Evolutionary conservation across 1,284 basidiomycete species (phyloP).

Genomic region (Melampsora larici-populina): DNA sequence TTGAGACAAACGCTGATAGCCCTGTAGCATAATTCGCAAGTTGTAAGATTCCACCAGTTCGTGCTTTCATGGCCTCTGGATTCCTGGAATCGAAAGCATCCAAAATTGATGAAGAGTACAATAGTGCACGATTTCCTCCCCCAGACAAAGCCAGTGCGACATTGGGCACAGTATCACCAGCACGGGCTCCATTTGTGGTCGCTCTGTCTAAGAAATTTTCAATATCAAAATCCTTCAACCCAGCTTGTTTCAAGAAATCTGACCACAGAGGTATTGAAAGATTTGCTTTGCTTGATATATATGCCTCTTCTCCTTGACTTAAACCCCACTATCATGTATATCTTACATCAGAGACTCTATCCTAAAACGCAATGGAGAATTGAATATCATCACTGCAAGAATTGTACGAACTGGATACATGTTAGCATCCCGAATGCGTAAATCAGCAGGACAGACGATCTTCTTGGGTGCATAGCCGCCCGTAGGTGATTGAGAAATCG

Average conservation of each 20-base stretch:
- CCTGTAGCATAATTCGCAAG: conserved; percentile 43
- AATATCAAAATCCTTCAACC: conserved; percentile 30
- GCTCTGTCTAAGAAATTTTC: conserved; percentile 28
- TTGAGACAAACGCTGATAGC: conserved; percentile 28
- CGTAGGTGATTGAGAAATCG: conserved; percentile 17
- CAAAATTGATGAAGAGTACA: conserved; percentile 23
- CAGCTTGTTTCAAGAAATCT: conserved; percentile 10
- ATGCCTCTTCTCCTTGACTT: conserved; percentile 22
- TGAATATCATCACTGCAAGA: background rate
- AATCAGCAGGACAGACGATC: conserved; percentile 19
- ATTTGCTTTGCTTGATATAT: conserved; percentile 26
- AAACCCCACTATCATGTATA: conserved; percentile 15
- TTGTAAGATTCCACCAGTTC: conserved; percentile 31
- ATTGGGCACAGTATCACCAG: conserved; percentile 28
- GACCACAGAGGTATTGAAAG: conserved; percentile 22
- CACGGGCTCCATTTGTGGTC: background rate
- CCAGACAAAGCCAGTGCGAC: conserved; percentile 39
- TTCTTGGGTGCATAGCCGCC: conserved; percentile 25
- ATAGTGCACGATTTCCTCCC: conserved; percentile 28
- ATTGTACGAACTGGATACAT: conserved; percentile 29
- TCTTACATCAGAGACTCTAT: background rate
- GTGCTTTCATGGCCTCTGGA: conserved; percentile 27
- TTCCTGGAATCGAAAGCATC: conserved; percentile 36
- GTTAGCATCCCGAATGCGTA: conserved; percentile 23
- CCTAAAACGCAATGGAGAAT: background rate